These are phyloP conservation scores for Tylopilus vinaceipallidus DNA, from an alignment of 768 basidiomycete species.

Conservation along the genomic window DNA sequence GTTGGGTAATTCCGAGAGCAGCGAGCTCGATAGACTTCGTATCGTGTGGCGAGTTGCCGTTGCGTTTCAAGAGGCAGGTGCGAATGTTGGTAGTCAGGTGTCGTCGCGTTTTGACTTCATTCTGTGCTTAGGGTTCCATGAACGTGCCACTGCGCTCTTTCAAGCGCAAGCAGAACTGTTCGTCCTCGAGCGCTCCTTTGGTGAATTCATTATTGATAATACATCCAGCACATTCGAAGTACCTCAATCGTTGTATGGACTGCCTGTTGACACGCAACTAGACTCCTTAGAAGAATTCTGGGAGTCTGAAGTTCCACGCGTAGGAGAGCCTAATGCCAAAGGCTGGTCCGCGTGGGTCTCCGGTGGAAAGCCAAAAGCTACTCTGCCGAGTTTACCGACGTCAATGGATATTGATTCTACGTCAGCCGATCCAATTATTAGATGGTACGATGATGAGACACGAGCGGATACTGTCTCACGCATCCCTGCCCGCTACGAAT, in stretches of 20 bases:
- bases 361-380: constrained; percentile 38
- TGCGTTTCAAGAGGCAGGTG: constrained; percentile 66
- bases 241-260: constrained; percentile 44
- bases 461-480: constrained; percentile 41
- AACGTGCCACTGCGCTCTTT: constrained; percentile 74
- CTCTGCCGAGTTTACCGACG: constrained; percentile 2
- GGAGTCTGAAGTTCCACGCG: constrained; percentile 79
- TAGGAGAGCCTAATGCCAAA: constrained; percentile 61
- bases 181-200: constrained; percentile 22
- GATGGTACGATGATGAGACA: constrained; percentile 64
- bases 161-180: constrained; percentile 86
- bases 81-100: constrained; percentile 14
- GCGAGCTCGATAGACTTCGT: constrained; percentile 54
- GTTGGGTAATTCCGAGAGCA: constrained; percentile 40
- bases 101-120: constrained; percentile 1
- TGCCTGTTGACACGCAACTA: constrained; percentile 49
- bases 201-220: constrained; percentile 6
- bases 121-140: constrained; percentile 54
- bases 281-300: constrained; percentile 75
- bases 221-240: constrained; percentile 53
- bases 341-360: constrained; percentile 71
- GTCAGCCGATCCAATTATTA: constrained; percentile 60
- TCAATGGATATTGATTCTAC: constrained; percentile 20
- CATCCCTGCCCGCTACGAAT: constrained; percentile 56
- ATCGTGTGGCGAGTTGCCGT: constrained; percentile 71